Evolutionary conservation across 1,284 basidiomycete genomes (phyloP), one percentile per base, ranked within the genome.

Genomic region (Leccinum griseonigrum): DNA sequence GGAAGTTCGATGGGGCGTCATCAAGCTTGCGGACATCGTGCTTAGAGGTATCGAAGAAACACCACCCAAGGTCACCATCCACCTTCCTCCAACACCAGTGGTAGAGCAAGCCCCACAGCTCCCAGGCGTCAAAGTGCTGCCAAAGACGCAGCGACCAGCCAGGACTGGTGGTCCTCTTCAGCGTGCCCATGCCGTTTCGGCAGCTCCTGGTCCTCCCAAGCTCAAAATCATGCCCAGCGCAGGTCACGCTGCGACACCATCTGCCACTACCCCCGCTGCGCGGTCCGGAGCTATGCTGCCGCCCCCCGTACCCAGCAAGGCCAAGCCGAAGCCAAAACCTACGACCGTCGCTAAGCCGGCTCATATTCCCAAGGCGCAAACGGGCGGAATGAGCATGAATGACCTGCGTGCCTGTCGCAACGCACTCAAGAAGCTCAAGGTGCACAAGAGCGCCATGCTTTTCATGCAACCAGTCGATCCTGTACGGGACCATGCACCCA

Each of bases 381-480:
- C 86, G 3, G 83, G 83, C 40, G 95, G 95, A 53, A 92, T 98
- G 91, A 83, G 84, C 29, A 74, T 89, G 51, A 84, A 87, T 43
- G 96, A 98, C 74, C 74, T 94, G 63, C 87, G 87, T 57, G 91
- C 91, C 1, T 95, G 90, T 71, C 84, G 89, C 55, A 91, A 85
- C 64, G 88, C 90, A 7, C 77, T 98, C 67, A 90, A 91, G 80
- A 97, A 97, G 74, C 75, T 98, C 32, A 85, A 85, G 69, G 66
- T 80, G 32, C 81, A 90, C 74, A 93, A 92, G 75, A 85, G 85
- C 65, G 86, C 90, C 1, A 72, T 76, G 38, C 73, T 92, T 61
- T 98, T 98, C 77, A 78, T 90, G 56, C 87, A 92, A 61, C 94
- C 97, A 32, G 96, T 98, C 28, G 97, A 96, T 75, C 92, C 94